Base-by-base conservation (phyloP, 805 yeast species). In the Priceomyces fermenticarens region DNA sequence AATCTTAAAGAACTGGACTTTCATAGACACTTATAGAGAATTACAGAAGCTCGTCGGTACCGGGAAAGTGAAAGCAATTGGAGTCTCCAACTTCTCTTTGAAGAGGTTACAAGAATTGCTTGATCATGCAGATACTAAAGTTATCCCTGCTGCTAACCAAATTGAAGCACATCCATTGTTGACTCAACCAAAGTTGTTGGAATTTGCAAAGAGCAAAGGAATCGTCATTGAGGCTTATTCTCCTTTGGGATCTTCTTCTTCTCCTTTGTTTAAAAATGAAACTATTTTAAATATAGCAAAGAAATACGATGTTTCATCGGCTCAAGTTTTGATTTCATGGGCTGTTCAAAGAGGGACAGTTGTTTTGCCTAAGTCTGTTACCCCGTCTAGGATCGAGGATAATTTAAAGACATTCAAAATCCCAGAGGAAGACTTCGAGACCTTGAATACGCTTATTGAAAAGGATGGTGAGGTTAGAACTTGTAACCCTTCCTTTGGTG, bases 171-270 rank as follows among this genome's bases (percentile, higher is more conserved):
- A 62, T 47, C 65, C 65, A 30, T 53, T 60, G 40, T 60, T 73
- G 13, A 69, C 87, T 35, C 90, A 85, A 60, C 67, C 63, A 10
- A 80, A 80, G 49, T 67, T 86, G 51, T 53, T 72, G 33, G 72
- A 76, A 26, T 83, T 58, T 60, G 72, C 80, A 61, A 63, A 70
- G 42, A 55, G 62, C 28, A 68, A 85, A 45, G 43, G 47, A n/a
- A 60, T 60, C 23, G 8, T 43, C 7, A 39, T 58, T 31, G 58
- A 57, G 38, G 62, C 63, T 2, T 60, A 58, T 45, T 53, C 58
- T 20, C 70, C 64, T 17, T 60, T 62, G 47, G 72, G 73, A n/a
- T 62, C 70, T 10, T 36, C 53, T 12, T 53, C 54, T 43, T 58
- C 71, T 23, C 72, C 73, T 30, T 52, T 67, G 25, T 58, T 67